Conservation (phyloP, 352 stramenopile species). For the Phytopythium vexans region DNA sequence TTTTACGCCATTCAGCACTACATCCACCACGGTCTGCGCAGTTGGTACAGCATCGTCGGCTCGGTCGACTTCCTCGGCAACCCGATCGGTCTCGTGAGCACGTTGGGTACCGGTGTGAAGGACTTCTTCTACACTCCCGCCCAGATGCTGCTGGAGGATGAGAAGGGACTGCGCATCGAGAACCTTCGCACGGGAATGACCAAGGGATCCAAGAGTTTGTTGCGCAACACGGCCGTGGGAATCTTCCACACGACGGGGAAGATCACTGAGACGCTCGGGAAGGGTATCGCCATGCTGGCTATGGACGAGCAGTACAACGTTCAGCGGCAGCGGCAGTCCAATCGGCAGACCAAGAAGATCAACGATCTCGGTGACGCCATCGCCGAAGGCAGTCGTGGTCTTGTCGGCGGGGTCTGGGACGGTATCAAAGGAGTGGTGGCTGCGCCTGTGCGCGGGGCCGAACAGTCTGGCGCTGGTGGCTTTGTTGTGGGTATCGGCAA, state of each 20-base stretch:
- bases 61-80: constrained; percentile 90
- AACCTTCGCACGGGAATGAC: constrained; percentile 88
- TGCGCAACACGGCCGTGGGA: constrained; percentile 83
- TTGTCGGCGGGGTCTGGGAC: constrained; percentile 79
- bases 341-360: constrained; percentile 69
- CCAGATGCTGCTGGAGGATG: constrained; percentile 90
- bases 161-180: constrained; percentile 80
- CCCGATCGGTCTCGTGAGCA: constrained; percentile 87
- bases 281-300: constrained; percentile 78
- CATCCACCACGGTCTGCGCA: constrained; percentile 74
- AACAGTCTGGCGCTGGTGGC: constrained; percentile 68
- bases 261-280: constrained; percentile 87
- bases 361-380: constrained; percentile 79
- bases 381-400: constrained; percentile 74
- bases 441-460: constrained; percentile 71
- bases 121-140: constrained; percentile 95
- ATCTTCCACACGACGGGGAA: constrained; percentile 90
- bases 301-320: constrained; percentile 89
- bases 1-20: constrained; percentile 90
- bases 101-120: constrained; percentile 86
- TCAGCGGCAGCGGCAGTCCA: constrained; percentile 74
- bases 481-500: constrained; percentile 86
- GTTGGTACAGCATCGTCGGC: constrained; percentile 87
- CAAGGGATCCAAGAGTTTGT: constrained; percentile 83
- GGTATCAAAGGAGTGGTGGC: constrained; percentile 79